These are phyloP conservation scores for Pythium apleroticum DNA, from an alignment of 352 stramenopile species.

Conservation along the genomic window DNA sequence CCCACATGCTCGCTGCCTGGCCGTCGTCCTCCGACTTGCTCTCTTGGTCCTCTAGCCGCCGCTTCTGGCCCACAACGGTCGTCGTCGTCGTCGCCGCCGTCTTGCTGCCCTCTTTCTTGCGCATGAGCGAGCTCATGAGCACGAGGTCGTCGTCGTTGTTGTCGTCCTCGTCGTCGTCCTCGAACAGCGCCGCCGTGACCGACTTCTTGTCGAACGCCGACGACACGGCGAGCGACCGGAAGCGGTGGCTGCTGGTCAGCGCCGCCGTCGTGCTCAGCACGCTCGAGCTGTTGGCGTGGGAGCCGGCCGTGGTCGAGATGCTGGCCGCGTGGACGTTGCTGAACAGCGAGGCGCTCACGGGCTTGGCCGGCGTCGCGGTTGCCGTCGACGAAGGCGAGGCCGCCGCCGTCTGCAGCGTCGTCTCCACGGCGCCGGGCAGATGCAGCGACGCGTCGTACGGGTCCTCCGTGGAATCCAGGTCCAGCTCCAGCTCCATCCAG, in stretches of 20 bases:
- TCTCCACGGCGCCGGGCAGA: slow-evolving; percentile 12
- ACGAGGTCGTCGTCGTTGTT: slow-evolving; percentile 23
- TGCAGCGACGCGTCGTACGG: slow-evolving; percentile 30
- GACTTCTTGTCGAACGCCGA: slow-evolving; percentile 45
- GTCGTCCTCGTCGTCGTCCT: slow-evolving; percentile 42
- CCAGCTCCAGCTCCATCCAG: slow-evolving; percentile 32
- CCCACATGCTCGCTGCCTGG: slow-evolving; percentile 51
- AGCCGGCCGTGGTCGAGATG: slow-evolving; percentile 10
- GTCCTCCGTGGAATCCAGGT: slow-evolving; percentile 25
- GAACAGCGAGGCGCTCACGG: slow-evolving; percentile 1
- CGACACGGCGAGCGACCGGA: slow-evolving; percentile 14
- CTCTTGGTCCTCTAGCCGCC: slow-evolving; percentile 26
- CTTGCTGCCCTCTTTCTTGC: slow-evolving; percentile 19
- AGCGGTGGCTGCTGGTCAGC: slow-evolving; percentile 11
- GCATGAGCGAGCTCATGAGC: slow-evolving; percentile 20
- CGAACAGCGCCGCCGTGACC: slow-evolving; percentile 49
- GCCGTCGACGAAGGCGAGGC: not conserved
- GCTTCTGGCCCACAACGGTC: slow-evolving; percentile 31
- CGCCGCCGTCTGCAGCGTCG: slow-evolving; percentile 5
- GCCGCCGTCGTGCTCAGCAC: slow-evolving; percentile 20
- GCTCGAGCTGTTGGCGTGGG: slow-evolving; percentile 30
- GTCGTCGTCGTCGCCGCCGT: too few relatives aligned
- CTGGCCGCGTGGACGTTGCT: slow-evolving; percentile 6
- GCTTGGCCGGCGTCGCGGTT: not conserved
- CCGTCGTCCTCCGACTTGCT: slow-evolving; percentile 37